A percentile compares a stretch with the other conserved stretches of the same genome.
These are phyloP conservation scores for Lipomyces yamadae DNA, from an alignment of 805 yeast species.

Conservation along the genomic window DNA sequence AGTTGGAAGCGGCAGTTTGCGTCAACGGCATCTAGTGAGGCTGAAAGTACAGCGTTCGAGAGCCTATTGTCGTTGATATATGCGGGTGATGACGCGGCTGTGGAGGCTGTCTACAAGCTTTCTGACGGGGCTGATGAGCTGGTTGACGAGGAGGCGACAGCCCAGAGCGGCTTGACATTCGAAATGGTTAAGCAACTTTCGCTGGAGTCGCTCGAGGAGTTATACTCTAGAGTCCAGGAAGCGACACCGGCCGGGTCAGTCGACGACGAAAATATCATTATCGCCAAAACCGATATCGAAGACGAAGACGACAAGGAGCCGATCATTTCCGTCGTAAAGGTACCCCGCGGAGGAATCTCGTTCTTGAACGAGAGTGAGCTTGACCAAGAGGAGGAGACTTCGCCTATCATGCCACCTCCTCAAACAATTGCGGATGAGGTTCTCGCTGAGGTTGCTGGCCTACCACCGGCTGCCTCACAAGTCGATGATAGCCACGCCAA, in stretches of 20 bases:
- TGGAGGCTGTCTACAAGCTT: conserved; percentile 44
- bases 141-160: conserved; percentile 38
- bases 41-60: conserved; percentile 42
- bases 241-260: conserved; percentile 2
- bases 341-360: conserved; percentile 32
- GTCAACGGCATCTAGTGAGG: conserved; percentile 30
- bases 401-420: conserved; percentile 11
- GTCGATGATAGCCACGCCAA: conserved; percentile 25
- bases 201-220: conserved; percentile 24
- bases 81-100: conserved; percentile 44
- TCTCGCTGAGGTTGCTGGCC: neutral
- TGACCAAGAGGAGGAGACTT: conserved; percentile 18
- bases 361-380: conserved; percentile 38
- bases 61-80: conserved; percentile 43
- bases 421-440: conserved; percentile 15
- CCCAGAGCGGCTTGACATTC: conserved; percentile 22
- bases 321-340: conserved; percentile 18
- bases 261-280: conserved; percentile 1
- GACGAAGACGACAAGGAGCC: conserved; percentile 22
- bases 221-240: conserved; percentile 14
- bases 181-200: conserved; percentile 25
- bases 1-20: conserved; percentile 44
- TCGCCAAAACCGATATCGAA: conserved; percentile 16
- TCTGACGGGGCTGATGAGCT: conserved; percentile 40
- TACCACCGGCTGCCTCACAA: conserved; percentile 4